Base-by-base conservation (phyloP, 225 moss, liverwort and hornwort genomes). In the Pseudisothecium myosuroides region DNA sequence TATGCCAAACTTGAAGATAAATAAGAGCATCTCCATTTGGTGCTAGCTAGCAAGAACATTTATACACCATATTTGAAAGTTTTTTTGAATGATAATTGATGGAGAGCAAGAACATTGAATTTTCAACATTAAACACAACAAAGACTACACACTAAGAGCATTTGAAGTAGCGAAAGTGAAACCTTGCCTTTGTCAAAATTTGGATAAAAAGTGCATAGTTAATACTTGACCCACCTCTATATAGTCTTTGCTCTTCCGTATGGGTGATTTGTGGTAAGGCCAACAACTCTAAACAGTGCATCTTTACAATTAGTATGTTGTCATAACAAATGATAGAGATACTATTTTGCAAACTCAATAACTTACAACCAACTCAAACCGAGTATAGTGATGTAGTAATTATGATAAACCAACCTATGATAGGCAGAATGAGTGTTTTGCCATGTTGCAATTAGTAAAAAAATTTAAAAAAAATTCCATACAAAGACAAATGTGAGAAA, bases 331-430 rank as follows among this genome's bases (percentile, higher is more conserved):
- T 0, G 1, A 20, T 4, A 12, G 11, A 67, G 11, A 37, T 37
- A 11, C 12, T 37, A 20, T 20, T 37, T 21, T 37, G 21, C 23
- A 39, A 68, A n/a, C 13, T 23, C 0, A 4, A 0, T 23, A 69
- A 23, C 39, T 23, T 69, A 7, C n/a, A 39, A 23, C 23, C 7
- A 0, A 69, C 12, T 69, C 6, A 1, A n/a, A 22, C 7, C 14
- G 1, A 69, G 39, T 4, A 69, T 5, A 14, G 1, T 5, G 14
- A 69, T 14, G 1, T 14, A 69, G 0, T 69, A 0, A 69, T 24
- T n/a, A n/a, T n/a, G n/a, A n/a, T n/a, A n/a, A n/a, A n/a, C n/a
- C n/a, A n/a, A n/a, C n/a, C n/a, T n/a, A n/a, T n/a, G n/a, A n/a
- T n/a, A n/a, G n/a, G n/a, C n/a, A n/a, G n/a, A n/a, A n/a, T n/a